These are phyloP conservation scores for Phialocephala sp. DNA, from an alignment of 2,329 filamentous ascomycete species.

Conservation along the genomic window DNA sequence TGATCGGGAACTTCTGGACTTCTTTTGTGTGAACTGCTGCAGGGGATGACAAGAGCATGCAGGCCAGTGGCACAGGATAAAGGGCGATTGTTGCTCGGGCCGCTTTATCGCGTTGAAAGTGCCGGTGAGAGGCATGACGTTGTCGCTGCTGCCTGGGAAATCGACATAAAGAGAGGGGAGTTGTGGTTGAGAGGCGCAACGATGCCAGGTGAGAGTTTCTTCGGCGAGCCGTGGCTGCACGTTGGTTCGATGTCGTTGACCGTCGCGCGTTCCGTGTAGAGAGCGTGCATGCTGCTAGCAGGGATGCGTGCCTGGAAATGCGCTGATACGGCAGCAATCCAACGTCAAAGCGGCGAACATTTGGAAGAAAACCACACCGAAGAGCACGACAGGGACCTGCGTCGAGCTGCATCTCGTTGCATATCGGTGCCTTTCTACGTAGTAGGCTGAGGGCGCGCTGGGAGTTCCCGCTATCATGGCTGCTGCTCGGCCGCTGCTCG, in stretches of 20 bases:
- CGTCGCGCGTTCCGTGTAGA: slow-evolving; percentile 35
- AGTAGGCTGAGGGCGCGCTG: background rate
- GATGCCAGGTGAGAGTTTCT: slow-evolving; percentile 10
- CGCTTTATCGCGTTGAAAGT: slow-evolving; percentile 12
- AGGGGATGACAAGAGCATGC: slow-evolving; percentile 22
- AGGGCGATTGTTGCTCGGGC: slow-evolving; percentile 18
- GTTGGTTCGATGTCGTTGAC: slow-evolving; percentile 27
- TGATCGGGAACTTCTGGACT: slow-evolving; percentile 10
- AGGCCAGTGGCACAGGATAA: slow-evolving; percentile 23
- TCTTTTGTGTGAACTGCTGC: slow-evolving; percentile 19
- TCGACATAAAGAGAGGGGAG: slow-evolving; percentile 6
- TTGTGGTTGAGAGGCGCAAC: slow-evolving; percentile 32
- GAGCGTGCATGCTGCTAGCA: slow-evolving; percentile 36
- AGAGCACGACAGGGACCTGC: background rate
- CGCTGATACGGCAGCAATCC: background rate
- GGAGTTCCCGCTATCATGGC: slow-evolving; percentile 8
- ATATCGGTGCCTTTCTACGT: background rate
- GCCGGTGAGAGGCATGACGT: slow-evolving; percentile 22
- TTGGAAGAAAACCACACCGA: background rate
- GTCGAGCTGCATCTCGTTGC: background rate
- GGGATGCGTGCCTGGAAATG: background rate
- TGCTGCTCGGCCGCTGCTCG: background rate
- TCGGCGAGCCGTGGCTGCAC: slow-evolving; percentile 23
- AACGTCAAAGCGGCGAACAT: slow-evolving; percentile 4
- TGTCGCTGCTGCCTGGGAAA: slow-evolving; percentile 23